These are phyloP conservation scores for Phalaenopsis hybrid DNA, from an alignment of 116 monocot genomes.

Conservation along the genomic window DNA sequence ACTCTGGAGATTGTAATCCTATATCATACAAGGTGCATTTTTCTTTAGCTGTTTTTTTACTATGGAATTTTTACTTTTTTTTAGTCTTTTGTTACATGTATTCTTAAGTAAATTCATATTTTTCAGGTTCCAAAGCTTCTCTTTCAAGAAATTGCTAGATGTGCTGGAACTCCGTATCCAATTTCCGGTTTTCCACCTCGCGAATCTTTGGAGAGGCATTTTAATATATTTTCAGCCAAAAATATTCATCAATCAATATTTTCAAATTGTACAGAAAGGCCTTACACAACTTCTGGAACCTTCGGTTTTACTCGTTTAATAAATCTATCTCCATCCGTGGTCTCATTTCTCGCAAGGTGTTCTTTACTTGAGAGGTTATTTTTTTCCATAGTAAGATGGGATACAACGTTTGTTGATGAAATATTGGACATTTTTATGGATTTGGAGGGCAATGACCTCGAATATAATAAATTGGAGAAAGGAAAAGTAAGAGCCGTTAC, in stretches of 20 bases:
- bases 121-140: constrained; percentile 82
- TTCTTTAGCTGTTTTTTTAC: neutral
- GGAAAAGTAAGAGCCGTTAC: constrained; percentile 63
- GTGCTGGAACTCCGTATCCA: constrained; percentile 31
- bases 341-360: constrained; percentile 67
- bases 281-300: constrained; percentile 25
- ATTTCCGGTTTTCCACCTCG: constrained; percentile 12
- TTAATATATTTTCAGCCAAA: constrained; percentile 68
- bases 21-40: constrained; percentile 63
- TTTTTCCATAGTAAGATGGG: constrained; percentile 50
- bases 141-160: constrained; percentile 39
- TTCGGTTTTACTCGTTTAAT: constrained; percentile 88
- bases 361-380: constrained; percentile 63
- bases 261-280: constrained; percentile 16
- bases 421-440: constrained; percentile 56
- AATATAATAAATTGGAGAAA: constrained; percentile 31
- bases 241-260: constrained; percentile 48
- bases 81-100: neutral
- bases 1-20: constrained; percentile 80
- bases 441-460: constrained; percentile 31
- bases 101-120: constrained; percentile 4
- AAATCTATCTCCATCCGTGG: constrained; percentile 66
- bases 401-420: constrained; percentile 48
- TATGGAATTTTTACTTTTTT: neutral
- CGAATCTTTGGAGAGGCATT: constrained; percentile 38